phyloP scores from a whole-genome alignment of 805 yeast species.

The Pichia membranifaciens region DNA sequence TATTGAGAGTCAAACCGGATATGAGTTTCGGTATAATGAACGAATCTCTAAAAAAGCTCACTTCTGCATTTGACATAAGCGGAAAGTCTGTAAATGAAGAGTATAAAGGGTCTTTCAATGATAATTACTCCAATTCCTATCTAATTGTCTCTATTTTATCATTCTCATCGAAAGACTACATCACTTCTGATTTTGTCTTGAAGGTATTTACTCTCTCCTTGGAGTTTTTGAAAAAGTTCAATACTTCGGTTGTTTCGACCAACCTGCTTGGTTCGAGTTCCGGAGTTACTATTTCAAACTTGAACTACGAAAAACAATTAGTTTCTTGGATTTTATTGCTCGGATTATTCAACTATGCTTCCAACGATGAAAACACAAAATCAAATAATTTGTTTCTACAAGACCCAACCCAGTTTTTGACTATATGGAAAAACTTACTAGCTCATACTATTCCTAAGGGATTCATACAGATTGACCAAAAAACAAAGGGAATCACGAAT shows the following conservation, averaged over 20 bases:
- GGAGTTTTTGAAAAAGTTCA: conserved; percentile 29
- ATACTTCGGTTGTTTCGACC: conserved; percentile 31
- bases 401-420: conserved; percentile 52
- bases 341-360: conserved; percentile 54
- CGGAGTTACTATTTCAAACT: conserved; percentile 26
- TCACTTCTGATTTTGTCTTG: conserved; percentile 29
- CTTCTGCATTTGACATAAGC: conserved; percentile 27
- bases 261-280: conserved; percentile 29
- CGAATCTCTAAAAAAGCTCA: conserved; percentile 31
- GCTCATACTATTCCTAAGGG: conserved; percentile 43
- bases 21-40: conserved; percentile 27
- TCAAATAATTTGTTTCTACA: conserved; percentile 47
- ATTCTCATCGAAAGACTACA: conserved; percentile 25
- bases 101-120: conserved; percentile 22
- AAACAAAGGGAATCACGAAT: conserved; percentile 30
- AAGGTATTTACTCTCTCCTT: conserved; percentile 26
- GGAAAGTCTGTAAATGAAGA: conserved; percentile 22
- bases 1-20: conserved; percentile 33
- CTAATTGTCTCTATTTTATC: conserved; percentile 30
- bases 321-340: conserved; percentile 57
- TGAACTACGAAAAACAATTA: conserved; percentile 33
- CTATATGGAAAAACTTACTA: conserved; percentile 58
- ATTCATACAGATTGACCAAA: conserved; percentile 28
- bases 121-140: conserved; percentile 29
- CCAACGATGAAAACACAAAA: conserved; percentile 20